These are phyloP conservation scores for Graphilbum ipis-grandicollis DNA, from an alignment of 2,329 filamentous ascomycete genomes.

Conservation along the genomic window DNA sequence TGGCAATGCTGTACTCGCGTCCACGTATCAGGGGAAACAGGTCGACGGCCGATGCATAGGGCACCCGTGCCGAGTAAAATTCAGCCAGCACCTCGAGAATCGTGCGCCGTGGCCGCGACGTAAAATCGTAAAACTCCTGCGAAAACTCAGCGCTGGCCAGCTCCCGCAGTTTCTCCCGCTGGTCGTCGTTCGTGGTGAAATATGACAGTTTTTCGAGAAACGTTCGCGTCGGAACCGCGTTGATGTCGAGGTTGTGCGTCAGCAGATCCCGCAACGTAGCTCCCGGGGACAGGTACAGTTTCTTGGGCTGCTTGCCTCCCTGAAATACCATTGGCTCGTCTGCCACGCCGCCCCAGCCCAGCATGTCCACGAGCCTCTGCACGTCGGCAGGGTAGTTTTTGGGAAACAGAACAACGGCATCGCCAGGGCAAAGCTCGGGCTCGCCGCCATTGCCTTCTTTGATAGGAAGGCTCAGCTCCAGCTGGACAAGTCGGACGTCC, in stretches of 20 bases:
- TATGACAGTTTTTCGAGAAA: constrained; percentile 70
- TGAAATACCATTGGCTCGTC: constrained; percentile 46
- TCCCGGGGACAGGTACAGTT: constrained; percentile 9
- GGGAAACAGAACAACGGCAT: constrained; percentile 66
- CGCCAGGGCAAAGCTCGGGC: constrained; percentile 44
- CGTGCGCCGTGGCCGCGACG: constrained; percentile 71
- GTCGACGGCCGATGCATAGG: constrained; percentile 52
- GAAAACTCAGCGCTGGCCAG: constrained; percentile 65
- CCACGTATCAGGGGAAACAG: constrained; percentile 70
- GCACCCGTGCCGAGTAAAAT: constrained; percentile 69
- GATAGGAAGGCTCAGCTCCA: constrained; percentile 27
- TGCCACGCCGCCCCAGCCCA: constrained; percentile 61
- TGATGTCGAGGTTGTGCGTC: constrained; percentile 73
- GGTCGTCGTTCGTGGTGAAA: constrained; percentile 53
- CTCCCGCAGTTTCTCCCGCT: constrained; percentile 68
- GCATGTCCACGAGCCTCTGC: constrained; percentile 56
- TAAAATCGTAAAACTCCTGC: constrained; percentile 93
- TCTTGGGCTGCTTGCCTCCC: constrained; percentile 7
- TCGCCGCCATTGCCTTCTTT: constrained; percentile 5
- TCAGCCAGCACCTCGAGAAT: constrained; percentile 88
- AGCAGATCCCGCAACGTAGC: constrained; percentile 60
- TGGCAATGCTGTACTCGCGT: constrained; percentile 88
- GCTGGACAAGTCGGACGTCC: constrained; percentile 68
- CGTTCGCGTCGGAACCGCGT: constrained; percentile 68
- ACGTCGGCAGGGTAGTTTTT: constrained; percentile 77